These are phyloP conservation scores for Diaporthe helianthi DNA, from an alignment of 2,329 filamentous ascomycete genomes.

Conservation along the genomic window DNA sequence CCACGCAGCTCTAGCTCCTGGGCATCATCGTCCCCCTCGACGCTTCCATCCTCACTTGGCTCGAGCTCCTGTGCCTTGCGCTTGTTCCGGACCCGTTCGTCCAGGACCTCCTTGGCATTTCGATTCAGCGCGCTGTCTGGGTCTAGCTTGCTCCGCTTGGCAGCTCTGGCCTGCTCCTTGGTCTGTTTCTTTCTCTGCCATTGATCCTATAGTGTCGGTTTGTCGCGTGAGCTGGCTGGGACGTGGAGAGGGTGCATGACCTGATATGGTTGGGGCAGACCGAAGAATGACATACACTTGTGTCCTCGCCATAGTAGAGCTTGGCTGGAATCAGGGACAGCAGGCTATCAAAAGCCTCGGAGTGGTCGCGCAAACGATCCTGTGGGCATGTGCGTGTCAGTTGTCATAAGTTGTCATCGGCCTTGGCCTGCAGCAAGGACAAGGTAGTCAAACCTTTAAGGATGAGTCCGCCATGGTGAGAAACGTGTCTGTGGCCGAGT, in stretches of 20 bases:
- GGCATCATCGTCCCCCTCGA: constrained; percentile 53
- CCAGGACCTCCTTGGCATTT: constrained; percentile 91
- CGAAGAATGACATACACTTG: constrained; percentile 68
- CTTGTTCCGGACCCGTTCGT: constrained; percentile 79
- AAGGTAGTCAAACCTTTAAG: constrained; percentile 39
- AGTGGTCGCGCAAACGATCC: constrained; percentile 64
- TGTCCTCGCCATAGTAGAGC: constrained; percentile 88
- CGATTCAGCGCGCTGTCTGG: constrained; percentile 82
- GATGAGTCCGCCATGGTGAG: constrained; percentile 39
- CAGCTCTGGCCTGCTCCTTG: constrained; percentile 83
- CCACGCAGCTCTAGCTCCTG: constrained; percentile 54
- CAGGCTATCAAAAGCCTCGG: constrained; percentile 84
- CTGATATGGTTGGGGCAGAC: not conserved
- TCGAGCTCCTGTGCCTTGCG: constrained; percentile 75
- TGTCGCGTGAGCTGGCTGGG: constrained; percentile 29
- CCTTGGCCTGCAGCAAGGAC: not conserved
- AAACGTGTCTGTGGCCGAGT: not conserved
- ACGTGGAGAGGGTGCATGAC: not conserved
- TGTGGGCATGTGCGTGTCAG: constrained; percentile 40
- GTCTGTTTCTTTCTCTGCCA: constrained; percentile 96
- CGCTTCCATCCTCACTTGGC: constrained; percentile 53
- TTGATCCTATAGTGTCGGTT: constrained; percentile 70
- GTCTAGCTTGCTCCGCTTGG: constrained; percentile 88
- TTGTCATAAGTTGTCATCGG: constrained; percentile 23
- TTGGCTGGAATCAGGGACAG: constrained; percentile 89